phyloP scores from a whole-genome alignment of 2,329 filamentous ascomycete species.

The Neocucurbitaria cava region DNA sequence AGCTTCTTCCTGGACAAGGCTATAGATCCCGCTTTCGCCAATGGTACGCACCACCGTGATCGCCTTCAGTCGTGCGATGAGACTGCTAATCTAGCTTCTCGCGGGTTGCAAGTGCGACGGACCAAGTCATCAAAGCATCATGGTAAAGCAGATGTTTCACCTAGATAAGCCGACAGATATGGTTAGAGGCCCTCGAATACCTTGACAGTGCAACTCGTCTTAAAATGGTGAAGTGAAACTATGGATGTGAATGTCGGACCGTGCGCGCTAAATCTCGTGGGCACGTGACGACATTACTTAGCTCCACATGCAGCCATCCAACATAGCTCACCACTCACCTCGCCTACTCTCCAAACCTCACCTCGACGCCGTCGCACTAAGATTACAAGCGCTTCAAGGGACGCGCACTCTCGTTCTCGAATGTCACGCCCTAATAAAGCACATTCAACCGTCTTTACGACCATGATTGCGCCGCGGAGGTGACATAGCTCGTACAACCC shows the following conservation, averaged over 20 bases:
- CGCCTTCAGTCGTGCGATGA: too few relatives aligned
- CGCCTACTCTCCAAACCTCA: neutral
- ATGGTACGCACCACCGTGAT: too few relatives aligned
- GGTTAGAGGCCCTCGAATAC: neutral
- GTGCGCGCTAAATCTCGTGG: slow-evolving; percentile 17
- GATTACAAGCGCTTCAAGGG: neutral
- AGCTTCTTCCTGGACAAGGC: too few relatives aligned
- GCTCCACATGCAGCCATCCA: slow-evolving; percentile 4
- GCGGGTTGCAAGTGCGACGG: neutral
- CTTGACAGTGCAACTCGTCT: neutral
- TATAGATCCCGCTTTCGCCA: too few relatives aligned
- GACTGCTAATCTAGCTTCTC: neutral
- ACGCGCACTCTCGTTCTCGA: neutral
- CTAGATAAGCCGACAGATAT: neutral
- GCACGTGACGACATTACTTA: slow-evolving; percentile 18
- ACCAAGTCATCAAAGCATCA: neutral
- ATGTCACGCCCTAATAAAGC: neutral
- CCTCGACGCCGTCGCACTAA: neutral
- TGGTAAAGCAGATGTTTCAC: neutral
- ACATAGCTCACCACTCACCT: slow-evolving; percentile 1
- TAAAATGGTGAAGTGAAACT: slow-evolving; percentile 2
- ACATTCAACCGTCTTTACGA: neutral
- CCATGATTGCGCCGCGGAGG: slow-evolving; percentile 2
- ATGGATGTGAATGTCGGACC: slow-evolving; percentile 3
- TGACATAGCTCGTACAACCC: neutral